These are phyloP conservation scores for Breviolum minutum DNA, from an alignment of 73 alveolate species.

Conservation along the genomic window DNA sequence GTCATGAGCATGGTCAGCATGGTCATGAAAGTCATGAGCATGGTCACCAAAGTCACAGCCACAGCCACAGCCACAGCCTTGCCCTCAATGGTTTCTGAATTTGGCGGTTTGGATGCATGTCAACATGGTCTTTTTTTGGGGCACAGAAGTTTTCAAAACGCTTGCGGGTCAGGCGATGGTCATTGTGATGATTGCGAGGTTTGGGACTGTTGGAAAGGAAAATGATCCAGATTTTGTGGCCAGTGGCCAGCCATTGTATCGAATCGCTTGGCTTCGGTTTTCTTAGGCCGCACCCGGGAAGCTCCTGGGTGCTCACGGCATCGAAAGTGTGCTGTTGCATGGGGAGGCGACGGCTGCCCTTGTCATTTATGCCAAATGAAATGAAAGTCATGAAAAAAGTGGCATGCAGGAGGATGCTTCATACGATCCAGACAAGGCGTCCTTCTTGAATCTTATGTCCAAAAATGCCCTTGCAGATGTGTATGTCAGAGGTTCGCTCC, in stretches of 20 bases:
- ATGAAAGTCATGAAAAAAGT: neutral
- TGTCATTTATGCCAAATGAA: neutral
- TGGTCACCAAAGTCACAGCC: neutral
- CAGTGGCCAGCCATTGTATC: neutral
- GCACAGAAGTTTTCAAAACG: no score
- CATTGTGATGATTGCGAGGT: constrained; percentile 6
- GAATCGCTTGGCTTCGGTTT: no score
- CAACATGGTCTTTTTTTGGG: neutral
- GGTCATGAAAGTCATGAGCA: neutral
- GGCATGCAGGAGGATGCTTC: constrained; percentile 10
- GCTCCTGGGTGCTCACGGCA: constrained; percentile 57
- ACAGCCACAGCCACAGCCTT: neutral
- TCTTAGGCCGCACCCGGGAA: constrained; percentile 8
- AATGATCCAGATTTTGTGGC: neutral
- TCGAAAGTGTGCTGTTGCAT: constrained; percentile 67
- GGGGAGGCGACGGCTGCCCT: constrained; percentile 60
- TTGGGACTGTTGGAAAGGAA: neutral
- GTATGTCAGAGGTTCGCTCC: constrained; percentile 46
- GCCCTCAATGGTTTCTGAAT: neutral
- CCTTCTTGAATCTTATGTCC: neutral
- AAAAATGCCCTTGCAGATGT: neutral
- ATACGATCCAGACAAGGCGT: constrained; percentile 76
- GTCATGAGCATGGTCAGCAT: constrained; percentile 33
- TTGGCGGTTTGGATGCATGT: neutral
- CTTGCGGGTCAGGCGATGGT: neutral